These are phyloP conservation scores for Apiotrichum veenhuisii DNA, from an alignment of 1,284 basidiomycete genomes.

Conservation along the genomic window DNA sequence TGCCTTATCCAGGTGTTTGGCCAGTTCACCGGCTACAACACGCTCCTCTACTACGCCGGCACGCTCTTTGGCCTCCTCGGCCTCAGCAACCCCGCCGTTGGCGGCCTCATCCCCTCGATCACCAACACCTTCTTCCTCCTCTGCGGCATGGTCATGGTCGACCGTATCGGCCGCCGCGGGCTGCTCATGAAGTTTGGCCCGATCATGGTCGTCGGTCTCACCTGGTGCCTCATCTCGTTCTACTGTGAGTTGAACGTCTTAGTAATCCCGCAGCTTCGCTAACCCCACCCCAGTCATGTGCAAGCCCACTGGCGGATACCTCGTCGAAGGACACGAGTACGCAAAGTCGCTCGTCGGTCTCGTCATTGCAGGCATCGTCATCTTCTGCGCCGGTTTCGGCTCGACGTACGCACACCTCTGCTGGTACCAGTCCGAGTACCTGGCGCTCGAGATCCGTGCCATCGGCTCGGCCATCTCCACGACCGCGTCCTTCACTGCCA, in stretches of 20 bases:
- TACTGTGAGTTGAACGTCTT: slow-evolving; percentile 28
- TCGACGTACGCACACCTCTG: slow-evolving; percentile 38
- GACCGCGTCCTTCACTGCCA: slow-evolving; percentile 23
- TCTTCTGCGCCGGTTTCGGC: slow-evolving; percentile 41
- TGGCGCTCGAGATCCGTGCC: slow-evolving; percentile 39
- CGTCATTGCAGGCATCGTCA: slow-evolving; percentile 37
- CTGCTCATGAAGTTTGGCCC: slow-evolving; percentile 28
- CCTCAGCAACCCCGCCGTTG: slow-evolving; percentile 40
- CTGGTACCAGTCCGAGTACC: slow-evolving; percentile 43
- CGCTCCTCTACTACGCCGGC: slow-evolving; percentile 35
- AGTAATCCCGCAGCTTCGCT: too few relatives aligned
- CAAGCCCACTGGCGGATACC: slow-evolving; percentile 10
- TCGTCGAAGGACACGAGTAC: slow-evolving; percentile 21
- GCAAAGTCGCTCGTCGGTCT: slow-evolving; percentile 23
- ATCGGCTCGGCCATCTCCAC: slow-evolving; percentile 25
- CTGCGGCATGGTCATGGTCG: slow-evolving; percentile 34
- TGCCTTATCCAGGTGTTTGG: slow-evolving; percentile 17
- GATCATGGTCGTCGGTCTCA: slow-evolving; percentile 30
- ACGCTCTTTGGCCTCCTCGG: slow-evolving; percentile 42
- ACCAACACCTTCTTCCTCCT: slow-evolving; percentile 44
- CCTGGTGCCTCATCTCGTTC: slow-evolving; percentile 35
- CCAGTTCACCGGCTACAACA: slow-evolving; percentile 47
- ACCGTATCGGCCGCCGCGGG: slow-evolving; percentile 11
- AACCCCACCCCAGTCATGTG: neutral
- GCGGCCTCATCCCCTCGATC: slow-evolving; percentile 40